Base-by-base conservation (phyloP, 768 basidiomycete genomes). In the Xerocomellus intermedius region DNA sequence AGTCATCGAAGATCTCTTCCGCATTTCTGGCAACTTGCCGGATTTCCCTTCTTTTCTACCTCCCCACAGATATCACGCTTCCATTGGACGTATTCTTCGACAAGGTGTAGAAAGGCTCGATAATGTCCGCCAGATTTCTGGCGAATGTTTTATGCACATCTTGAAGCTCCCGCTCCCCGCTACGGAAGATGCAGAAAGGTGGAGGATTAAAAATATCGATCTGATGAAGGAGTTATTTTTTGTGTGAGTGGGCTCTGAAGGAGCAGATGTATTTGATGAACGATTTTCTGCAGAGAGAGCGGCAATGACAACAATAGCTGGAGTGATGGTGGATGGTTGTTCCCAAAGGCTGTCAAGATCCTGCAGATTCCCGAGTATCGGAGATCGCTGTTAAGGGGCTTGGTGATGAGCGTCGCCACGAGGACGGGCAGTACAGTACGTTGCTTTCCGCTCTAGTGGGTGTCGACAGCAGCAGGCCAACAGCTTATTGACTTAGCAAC, bases 61-160 rank as follows among this genome's bases (percentile, higher is more conserved):
- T 17, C 72, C 83, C 7, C 63, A 73, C 19, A 78, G 75, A 53
- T 89, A 83, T 67, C 82, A 84, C 53, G 65, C 68, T 6, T 77
- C 81, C 14, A 68, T 94, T 43, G 80, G 79, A 14, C 85, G 85
- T 0, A 80, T 94, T 43, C 75, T 95, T 53, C 96, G 93, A 73
- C 94, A 95, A 66, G 89, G 91, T 5, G 84, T 91, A 28, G 96
- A 98, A 70, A 80, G 93, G 63, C 79, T 98, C 17, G 94, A 97
- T 67, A 93, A 88, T 64, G 91, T 98, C 46, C 81, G 96, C 42
- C 89, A 87, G 54, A 84, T 82, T 47, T 89, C 91, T 9, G 92
- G 92, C 1, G 74, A 77, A 57, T 77, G 82, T 58, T 76, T 94
- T 58, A 42, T 77, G 50, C 69, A 69, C 54, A 69, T 94, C 28